Evolutionary conservation across 805 yeast species (phyloP).

Genomic region (Cyberlindnera japonica): DNA sequence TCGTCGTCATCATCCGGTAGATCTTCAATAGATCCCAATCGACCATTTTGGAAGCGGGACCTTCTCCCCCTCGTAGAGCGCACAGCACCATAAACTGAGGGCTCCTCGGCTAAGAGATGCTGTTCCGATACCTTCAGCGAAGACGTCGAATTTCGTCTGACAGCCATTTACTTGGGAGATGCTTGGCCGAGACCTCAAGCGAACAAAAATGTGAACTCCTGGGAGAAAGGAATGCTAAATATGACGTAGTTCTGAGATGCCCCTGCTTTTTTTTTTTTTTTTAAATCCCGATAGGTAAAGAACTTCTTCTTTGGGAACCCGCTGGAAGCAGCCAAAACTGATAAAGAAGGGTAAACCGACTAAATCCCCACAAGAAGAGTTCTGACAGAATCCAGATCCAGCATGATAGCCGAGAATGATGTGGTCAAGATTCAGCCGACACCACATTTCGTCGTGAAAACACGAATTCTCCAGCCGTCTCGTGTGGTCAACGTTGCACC

Average conservation of each 20-base stretch:
- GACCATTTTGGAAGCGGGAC: slow-evolving; percentile 6
- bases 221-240: no score
- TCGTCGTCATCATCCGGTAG: slow-evolving; percentile 13
- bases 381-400: no score
- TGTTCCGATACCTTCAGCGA: slow-evolving; percentile 12
- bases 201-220: no score
- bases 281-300: background rate
- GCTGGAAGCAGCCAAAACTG: background rate
- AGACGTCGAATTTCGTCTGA: slow-evolving; percentile 14
- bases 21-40: slow-evolving; percentile 8
- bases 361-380: no score
- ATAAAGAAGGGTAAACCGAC: no score
- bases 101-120: slow-evolving; percentile 10
- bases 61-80: slow-evolving; percentile 10
- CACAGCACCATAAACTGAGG: slow-evolving; percentile 12
- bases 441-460: slow-evolving; percentile 73
- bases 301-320: background rate
- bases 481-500: slow-evolving; percentile 27
- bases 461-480: slow-evolving; percentile 35
- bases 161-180: no score
- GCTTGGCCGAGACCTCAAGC: background rate
- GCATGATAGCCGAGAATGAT: slow-evolving; percentile 7
- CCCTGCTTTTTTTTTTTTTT: no score
- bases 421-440: slow-evolving; percentile 42
- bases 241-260: no score